Conservation (phyloP, 1,284 basidiomycete genomes). For the Ceratobasidium theobromae region DNA sequence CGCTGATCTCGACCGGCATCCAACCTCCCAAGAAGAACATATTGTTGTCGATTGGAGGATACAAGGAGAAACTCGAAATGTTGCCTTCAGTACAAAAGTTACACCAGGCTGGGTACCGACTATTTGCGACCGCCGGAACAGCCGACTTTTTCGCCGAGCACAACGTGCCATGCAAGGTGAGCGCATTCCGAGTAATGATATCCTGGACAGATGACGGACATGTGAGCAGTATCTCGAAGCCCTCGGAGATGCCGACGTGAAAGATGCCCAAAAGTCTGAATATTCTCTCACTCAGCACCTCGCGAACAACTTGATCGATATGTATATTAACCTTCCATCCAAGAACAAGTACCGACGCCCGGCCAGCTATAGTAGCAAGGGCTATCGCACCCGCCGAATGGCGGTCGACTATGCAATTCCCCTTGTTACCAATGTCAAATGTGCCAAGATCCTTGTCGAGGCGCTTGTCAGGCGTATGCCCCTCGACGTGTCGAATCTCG, state of each 20-base stretch:
- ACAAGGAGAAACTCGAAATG: constrained; percentile 97
- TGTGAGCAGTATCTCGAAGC: constrained; percentile 81
- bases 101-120: constrained; percentile 91
- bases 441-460: constrained; percentile 95
- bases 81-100: constrained; percentile 96
- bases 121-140: constrained; percentile 96
- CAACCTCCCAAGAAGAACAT: constrained; percentile 94
- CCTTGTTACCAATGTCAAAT: constrained; percentile 98
- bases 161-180: constrained; percentile 79
- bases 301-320: constrained; percentile 94
- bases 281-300: constrained; percentile 94
- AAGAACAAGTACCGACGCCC: constrained; percentile 98
- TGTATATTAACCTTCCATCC: constrained; percentile 99
- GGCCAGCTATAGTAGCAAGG: constrained; percentile 95
- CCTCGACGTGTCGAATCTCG: constrained; percentile 86
- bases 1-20: constrained; percentile 94
- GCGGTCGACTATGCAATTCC: constrained; percentile 99
- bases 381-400: constrained; percentile 95
- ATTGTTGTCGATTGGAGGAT: constrained; percentile 91
- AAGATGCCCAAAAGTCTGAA: constrained; percentile 85
- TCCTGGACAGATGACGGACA: constrained; percentile 30
- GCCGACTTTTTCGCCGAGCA: constrained; percentile 93
- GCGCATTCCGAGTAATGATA: constrained; percentile 33
- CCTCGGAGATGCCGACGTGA: constrained; percentile 67
- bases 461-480: constrained; percentile 88